phyloP scores from a whole-genome alignment of 805 yeast genomes.

The Candida peoriensis region DNA sequence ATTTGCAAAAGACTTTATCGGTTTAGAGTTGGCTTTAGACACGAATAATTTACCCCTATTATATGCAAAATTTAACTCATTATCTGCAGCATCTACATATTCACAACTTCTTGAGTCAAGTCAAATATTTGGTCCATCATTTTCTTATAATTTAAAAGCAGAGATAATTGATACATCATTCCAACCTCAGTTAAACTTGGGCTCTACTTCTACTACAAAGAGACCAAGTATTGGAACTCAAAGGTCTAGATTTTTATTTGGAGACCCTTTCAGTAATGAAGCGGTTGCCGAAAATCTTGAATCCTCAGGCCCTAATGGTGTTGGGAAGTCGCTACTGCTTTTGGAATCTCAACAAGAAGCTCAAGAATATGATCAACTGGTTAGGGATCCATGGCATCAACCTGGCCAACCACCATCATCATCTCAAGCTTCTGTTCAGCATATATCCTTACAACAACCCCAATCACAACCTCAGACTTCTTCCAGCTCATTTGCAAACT shows the following conservation, averaged over 20 bases:
- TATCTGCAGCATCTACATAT: slow-evolving; percentile 39
- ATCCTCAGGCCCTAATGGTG: slow-evolving; percentile 26
- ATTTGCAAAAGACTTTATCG: slow-evolving; percentile 57
- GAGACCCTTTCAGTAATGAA: slow-evolving; percentile 52
- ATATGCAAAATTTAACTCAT: slow-evolving; percentile 40
- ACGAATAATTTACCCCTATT: slow-evolving; percentile 31
- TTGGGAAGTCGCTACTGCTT: slow-evolving; percentile 36
- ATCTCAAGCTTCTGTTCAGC: slow-evolving; percentile 11
- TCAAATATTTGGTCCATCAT: slow-evolving; percentile 45
- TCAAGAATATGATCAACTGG: slow-evolving; percentile 36
- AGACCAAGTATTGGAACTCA: slow-evolving; percentile 53
- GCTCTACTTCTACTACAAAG: slow-evolving; percentile 33
- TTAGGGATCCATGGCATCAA: slow-evolving; percentile 39
- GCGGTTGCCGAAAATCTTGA: slow-evolving; percentile 17
- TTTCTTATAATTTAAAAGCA: slow-evolving; percentile 33
- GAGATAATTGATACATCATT: slow-evolving; percentile 33
- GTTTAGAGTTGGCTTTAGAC: slow-evolving; percentile 40
- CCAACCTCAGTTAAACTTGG: slow-evolving; percentile 14
- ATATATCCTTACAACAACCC: slow-evolving; percentile 7
- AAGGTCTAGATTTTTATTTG: slow-evolving; percentile 64
- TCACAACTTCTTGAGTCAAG: slow-evolving; percentile 36
- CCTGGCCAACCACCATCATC: slow-evolving; percentile 6
- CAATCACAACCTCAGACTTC: slow-evolving; percentile 12
- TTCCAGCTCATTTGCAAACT: slow-evolving; percentile 12
- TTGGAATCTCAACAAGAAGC: slow-evolving; percentile 34